Base-by-base conservation (phyloP, 441 rosid species). In the Kokia cookei region DNA sequence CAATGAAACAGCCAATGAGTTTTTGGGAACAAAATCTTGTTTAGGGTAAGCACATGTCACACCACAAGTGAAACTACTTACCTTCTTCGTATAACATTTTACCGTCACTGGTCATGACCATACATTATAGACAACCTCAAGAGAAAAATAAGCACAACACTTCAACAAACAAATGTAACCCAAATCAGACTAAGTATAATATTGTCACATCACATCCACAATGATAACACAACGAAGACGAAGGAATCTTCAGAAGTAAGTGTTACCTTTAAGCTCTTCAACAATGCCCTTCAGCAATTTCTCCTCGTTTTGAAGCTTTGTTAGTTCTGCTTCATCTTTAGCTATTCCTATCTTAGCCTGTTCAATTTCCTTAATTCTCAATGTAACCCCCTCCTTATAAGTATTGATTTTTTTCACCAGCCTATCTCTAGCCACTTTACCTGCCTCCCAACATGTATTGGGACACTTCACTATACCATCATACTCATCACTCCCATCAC, bases 401-500 rank as follows among this genome's bases (percentile, higher is more conserved):
- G 88, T 96, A 29, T 84, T 84, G 62, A 93, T 92, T 72, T 85
- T 93, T 64, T 85, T 90, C 82, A 79, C 83, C 79, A 96, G 82
- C 80, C 83, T 96, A 73, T 89, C 91, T 71, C 94, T 81, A 72
- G 98, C 98, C 43, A 85, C 92, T 87, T 89, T 93, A 12, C 99
- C 98, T 75, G 94, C 94, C 78, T 96, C 96, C 99, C 99, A 96
- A 82, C 98, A 96, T 53, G 94, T 87, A 80, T 93, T 90, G 64
- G 79, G 75, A 82, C 99, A 96, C 71, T 85, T 80, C 47, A 89
- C 83, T 78, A 78, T 76, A 60, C 96, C 96, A 76, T 89, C 98
- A 81, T 96, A 93, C 82, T 96, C 99, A 50, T 96, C 99, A 77
- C 97, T 96, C 75, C 99, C 98, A 74, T 93, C 99, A 79, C 99